Evolutionary conservation across 1,139 yeast species (phyloP).

Genomic region (Pichia sp.): DNA sequence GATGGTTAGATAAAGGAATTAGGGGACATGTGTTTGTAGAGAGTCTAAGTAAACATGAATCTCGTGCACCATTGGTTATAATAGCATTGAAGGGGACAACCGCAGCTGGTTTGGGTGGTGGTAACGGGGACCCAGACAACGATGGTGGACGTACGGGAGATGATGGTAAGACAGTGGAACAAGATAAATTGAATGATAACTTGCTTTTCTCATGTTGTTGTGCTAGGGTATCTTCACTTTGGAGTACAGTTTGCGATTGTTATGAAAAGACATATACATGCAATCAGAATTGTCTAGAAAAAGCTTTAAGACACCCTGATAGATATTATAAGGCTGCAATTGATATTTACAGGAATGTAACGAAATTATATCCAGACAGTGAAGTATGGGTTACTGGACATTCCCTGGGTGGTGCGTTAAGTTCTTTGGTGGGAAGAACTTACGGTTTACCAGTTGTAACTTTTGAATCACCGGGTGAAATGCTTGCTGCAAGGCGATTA

Average conservation of each 20-base stretch:
- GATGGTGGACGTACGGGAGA: slow-evolving; percentile 67
- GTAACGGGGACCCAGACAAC: slow-evolving; percentile 66
- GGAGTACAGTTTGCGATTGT: slow-evolving; percentile 97
- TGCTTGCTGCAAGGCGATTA: slow-evolving; percentile 70
- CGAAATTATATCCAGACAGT: slow-evolving; percentile 58
- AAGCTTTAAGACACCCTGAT: slow-evolving; percentile 65
- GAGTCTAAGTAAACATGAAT: slow-evolving; percentile 33
- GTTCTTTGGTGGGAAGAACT: slow-evolving; percentile 77
- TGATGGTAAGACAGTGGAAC: slow-evolving; percentile 65
- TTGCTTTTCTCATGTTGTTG: slow-evolving; percentile 91
- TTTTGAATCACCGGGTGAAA: slow-evolving; percentile 91
- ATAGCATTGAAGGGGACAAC: slow-evolving; percentile 89
- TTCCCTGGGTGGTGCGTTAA: slow-evolving; percentile 87
- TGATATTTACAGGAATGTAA: slow-evolving; percentile 71
- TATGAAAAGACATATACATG: slow-evolving; percentile 81
- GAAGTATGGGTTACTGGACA: slow-evolving; percentile 93
- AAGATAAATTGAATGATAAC: slow-evolving; percentile 84
- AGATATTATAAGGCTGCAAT: slow-evolving; percentile 76
- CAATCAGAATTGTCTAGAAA: slow-evolving; percentile 79
- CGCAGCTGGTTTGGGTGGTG: slow-evolving; percentile 69
- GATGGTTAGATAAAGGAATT: slow-evolving; percentile 82
- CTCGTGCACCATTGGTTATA: slow-evolving; percentile 47
- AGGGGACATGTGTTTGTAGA: slow-evolving; percentile 87
- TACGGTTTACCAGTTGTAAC: slow-evolving; percentile 86
- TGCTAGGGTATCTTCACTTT: slow-evolving; percentile 82